Percentiles rank a stretch among this genome's conserved stretches.
phyloP scores from a whole-genome alignment of 768 basidiomycete genomes.

The Psilocybe subaeruginosa region DNA sequence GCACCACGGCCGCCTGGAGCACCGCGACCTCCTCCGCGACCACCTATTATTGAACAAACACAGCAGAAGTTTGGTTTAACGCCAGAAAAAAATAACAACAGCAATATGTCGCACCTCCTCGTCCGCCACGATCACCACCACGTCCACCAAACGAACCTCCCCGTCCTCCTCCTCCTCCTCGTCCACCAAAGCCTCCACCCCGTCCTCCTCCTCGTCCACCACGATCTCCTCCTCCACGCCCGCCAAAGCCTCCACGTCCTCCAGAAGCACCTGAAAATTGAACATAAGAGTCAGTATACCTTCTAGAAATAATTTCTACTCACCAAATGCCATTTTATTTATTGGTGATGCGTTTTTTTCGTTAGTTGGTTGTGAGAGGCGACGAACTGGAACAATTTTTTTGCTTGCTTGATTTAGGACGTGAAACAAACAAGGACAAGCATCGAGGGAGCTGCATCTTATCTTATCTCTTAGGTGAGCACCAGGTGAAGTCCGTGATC shows the following conservation, averaged over 20 bases:
- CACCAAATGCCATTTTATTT: conserved; percentile 37
- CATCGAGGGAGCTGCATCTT: conserved; percentile 8
- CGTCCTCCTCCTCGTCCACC: conserved; percentile 40
- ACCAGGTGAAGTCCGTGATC: not conserved
- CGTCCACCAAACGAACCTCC: conserved; percentile 44
- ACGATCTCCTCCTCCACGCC: conserved; percentile 43
- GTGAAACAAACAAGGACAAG: conserved; percentile 15
- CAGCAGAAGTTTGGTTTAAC: conserved; percentile 3
- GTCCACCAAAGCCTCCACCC: conserved; percentile 43
- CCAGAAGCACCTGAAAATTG: conserved; percentile 57
- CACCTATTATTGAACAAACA: conserved; percentile 14
- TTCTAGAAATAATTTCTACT: conserved; percentile 5
- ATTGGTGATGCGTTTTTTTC: conserved; percentile 14
- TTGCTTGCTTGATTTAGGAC: conserved; percentile 17
- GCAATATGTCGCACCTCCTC: conserved; percentile 37
- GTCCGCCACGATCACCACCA: conserved; percentile 43
- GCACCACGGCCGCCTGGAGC: conserved; percentile 36
- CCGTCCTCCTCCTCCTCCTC: conserved; percentile 41
- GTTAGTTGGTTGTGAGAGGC: conserved; percentile 14
- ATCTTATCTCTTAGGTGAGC: conserved; percentile 15
- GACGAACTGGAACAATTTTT: conserved; percentile 20
- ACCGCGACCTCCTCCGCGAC: conserved; percentile 27
- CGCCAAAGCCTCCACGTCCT: conserved; percentile 74
- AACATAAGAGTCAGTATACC: not conserved
- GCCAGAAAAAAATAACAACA: conserved; percentile 2